Conservation (phyloP, 192 early-diverging fungal species). For the Coemansia sp. region DNA sequence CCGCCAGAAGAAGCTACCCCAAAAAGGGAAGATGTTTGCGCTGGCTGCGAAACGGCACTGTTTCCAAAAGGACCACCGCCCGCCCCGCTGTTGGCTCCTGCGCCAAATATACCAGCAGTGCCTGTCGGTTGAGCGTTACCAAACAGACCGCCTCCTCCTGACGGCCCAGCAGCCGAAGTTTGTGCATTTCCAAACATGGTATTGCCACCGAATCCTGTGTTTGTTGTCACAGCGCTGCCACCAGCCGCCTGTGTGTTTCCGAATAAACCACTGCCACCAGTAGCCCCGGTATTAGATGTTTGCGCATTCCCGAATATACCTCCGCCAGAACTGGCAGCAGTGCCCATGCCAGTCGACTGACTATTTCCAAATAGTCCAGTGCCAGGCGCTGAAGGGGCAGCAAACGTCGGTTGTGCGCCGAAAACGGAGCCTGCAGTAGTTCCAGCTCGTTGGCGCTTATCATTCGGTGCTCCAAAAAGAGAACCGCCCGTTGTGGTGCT, state of each 20-base stretch:
- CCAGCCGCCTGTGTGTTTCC: conserved; percentile 8
- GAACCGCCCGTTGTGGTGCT: conserved; percentile 9
- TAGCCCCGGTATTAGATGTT: not conserved
- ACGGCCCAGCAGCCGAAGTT: not conserved
- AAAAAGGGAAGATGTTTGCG: conserved; percentile 29
- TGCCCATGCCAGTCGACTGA: not conserved
- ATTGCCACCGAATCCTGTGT: conserved; percentile 4
- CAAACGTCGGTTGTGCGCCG: conserved; percentile 12
- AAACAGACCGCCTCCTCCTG: not conserved
- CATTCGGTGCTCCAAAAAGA: conserved; percentile 36
- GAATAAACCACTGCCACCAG: conserved; percentile 11
- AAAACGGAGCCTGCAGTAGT: conserved; percentile 15
- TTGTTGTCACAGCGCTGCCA: not conserved
- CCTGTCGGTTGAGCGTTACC: not conserved
- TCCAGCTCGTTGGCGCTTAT: conserved; percentile 42
- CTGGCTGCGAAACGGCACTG: conserved; percentile 7
- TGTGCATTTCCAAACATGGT: conserved; percentile 25
- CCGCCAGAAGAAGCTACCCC: conserved; percentile 8
- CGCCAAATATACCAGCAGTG: conserved; percentile 4
- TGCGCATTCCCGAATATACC: conserved; percentile 26
- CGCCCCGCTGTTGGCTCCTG: not conserved
- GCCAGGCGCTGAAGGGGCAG: conserved; percentile 6
- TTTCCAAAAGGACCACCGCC: conserved; percentile 20
- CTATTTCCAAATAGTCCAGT: conserved; percentile 22
- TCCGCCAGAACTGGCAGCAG: conserved; percentile 5